These are phyloP conservation scores for Calophaca sinica DNA, from an alignment of 306 rosid species.

Conservation along the genomic window DNA sequence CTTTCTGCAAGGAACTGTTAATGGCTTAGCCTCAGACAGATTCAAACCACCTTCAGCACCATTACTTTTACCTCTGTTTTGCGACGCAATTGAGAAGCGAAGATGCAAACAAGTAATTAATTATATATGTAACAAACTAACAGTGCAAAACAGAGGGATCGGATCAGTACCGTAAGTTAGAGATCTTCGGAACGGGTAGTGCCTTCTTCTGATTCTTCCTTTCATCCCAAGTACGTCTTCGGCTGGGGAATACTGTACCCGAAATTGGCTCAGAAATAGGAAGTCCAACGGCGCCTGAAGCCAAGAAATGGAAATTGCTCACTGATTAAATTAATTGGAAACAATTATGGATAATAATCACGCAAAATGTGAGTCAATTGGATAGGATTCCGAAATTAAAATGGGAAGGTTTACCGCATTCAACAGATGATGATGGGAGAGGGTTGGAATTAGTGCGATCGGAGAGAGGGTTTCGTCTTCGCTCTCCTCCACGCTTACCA, in stretches of 20 bases:
- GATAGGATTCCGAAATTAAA: neutral
- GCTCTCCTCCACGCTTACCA: neutral
- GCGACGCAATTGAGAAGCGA: slow-evolving; percentile 14
- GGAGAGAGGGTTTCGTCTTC: slow-evolving; percentile 65
- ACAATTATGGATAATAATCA: neutral
- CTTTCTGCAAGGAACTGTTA: slow-evolving; percentile 60
- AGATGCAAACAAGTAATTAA: slow-evolving; percentile 2
- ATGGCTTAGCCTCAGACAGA: slow-evolving; percentile 52
- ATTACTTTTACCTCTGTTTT: slow-evolving; percentile 47
- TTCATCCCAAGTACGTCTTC: slow-evolving; percentile 45
- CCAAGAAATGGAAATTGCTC: slow-evolving; percentile 3
- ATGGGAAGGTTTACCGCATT: slow-evolving; percentile 7
- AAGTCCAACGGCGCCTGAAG: slow-evolving; percentile 42
- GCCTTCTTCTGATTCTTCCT: slow-evolving; percentile 50
- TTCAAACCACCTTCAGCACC: slow-evolving; percentile 38
- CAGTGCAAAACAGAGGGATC: neutral
- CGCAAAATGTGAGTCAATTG: no score
- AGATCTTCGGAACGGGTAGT: slow-evolving; percentile 38
- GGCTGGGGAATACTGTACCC: slow-evolving; percentile 30
- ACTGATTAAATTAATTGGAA: neutral
- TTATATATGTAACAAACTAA: neutral
- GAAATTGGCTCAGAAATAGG: slow-evolving; percentile 51
- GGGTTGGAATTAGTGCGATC: slow-evolving; percentile 61
- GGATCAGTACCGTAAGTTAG: slow-evolving; percentile 45
- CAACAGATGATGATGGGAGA: slow-evolving; percentile 42